Conservation (phyloP, 495 filamentous ascomycete genomes). For the Penicillium daleae region DNA sequence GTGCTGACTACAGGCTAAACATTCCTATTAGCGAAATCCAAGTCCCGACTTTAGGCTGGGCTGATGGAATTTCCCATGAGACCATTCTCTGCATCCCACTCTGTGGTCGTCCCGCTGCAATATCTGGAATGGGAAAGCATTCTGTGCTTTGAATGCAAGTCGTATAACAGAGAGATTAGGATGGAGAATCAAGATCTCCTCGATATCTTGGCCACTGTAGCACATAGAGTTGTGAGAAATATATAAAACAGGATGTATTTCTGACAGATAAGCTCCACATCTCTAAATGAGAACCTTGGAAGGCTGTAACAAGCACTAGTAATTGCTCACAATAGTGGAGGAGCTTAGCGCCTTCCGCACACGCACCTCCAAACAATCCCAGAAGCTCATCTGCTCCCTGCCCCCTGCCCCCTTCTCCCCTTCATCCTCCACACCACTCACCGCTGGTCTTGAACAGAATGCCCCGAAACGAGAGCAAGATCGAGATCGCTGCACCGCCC, state of each 20-base stretch:
- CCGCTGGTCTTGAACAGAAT: slow-evolving; percentile 3
- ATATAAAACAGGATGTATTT: background rate
- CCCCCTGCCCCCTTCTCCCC: background rate
- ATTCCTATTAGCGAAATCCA: background rate
- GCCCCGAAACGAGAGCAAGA: slow-evolving; percentile 26
- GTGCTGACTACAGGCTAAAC: background rate
- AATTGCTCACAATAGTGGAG: background rate
- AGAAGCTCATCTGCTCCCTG: background rate
- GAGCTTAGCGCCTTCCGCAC: slow-evolving; percentile 1
- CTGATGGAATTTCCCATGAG: background rate
- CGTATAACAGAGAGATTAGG: background rate
- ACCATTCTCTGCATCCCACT: background rate
- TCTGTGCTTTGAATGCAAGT: background rate
- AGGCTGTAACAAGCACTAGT: background rate
- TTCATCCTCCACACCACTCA: background rate
- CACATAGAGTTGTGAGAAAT: background rate
- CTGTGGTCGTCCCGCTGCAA: background rate
- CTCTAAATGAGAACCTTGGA: no score
- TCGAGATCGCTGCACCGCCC: slow-evolving; percentile 35
- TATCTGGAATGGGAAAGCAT: background rate
- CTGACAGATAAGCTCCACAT: no score
- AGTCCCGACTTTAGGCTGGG: background rate
- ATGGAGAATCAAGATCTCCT: background rate
- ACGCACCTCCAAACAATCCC: slow-evolving; percentile 1
- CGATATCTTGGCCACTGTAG: background rate